Conservation (phyloP, 164 flowering plant species). For the Aristolochia contorta region DNA sequence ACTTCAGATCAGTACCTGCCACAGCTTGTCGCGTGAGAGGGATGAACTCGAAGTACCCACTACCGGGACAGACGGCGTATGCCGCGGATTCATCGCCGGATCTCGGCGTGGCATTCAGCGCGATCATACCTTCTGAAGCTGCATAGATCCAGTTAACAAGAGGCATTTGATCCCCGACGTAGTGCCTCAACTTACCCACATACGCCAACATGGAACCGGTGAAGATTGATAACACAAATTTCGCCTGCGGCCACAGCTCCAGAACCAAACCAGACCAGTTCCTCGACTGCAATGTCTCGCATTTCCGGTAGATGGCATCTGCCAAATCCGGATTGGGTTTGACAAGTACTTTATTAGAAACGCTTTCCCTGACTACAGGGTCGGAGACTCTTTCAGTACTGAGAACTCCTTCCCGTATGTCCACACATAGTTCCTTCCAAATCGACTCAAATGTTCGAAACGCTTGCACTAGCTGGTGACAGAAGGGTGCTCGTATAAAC, state of each 20-base stretch:
- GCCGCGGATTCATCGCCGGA: slow-evolving; percentile 63
- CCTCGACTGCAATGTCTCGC: slow-evolving; percentile 30
- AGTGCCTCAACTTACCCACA: slow-evolving; percentile 74
- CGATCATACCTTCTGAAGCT: slow-evolving; percentile 94
- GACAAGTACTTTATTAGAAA: slow-evolving; percentile 49
- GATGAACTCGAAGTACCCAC: slow-evolving; percentile 84
- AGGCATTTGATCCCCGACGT: slow-evolving; percentile 59
- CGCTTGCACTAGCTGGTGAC: slow-evolving; percentile 71
- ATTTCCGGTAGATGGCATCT: slow-evolving; percentile 37
- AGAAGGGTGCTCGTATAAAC: slow-evolving; percentile 60
- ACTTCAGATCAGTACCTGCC: slow-evolving; percentile 11
- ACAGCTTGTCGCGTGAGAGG: slow-evolving; percentile 30
- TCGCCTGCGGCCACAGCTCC: slow-evolving; percentile 70
- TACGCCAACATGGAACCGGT: slow-evolving; percentile 97
- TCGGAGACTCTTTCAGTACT: slow-evolving; percentile 30
- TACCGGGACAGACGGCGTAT: slow-evolving; percentile 73
- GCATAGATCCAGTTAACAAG: slow-evolving; percentile 78
- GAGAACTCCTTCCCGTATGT: slow-evolving; percentile 58
- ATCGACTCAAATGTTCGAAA: slow-evolving; percentile 65
- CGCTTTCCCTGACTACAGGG: slow-evolving; percentile 54
- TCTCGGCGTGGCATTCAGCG: slow-evolving; percentile 66
- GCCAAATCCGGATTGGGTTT: slow-evolving; percentile 70
- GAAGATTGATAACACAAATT: slow-evolving; percentile 81
- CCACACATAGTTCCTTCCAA: slow-evolving; percentile 72
- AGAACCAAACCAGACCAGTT: slow-evolving; percentile 88